Conservation (phyloP, 2,329 filamentous ascomycete genomes). For the Akanthomyces uredinophilus region DNA sequence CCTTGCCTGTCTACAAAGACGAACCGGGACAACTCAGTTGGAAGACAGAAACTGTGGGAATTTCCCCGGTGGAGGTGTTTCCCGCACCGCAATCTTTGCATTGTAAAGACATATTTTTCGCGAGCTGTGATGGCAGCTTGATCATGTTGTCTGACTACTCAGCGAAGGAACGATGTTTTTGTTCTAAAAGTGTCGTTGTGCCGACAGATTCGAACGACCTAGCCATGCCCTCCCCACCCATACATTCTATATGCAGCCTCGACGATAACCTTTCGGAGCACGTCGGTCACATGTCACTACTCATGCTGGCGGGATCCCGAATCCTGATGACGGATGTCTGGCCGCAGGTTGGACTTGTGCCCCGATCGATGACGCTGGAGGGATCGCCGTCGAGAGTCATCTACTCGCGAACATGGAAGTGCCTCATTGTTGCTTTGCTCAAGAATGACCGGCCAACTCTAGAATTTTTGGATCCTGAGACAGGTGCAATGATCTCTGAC, state of each 20-base stretch:
- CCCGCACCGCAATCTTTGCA: constrained; percentile 22
- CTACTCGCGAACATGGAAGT: constrained; percentile 49
- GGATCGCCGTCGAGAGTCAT: constrained; percentile 49
- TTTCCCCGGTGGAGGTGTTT: constrained; percentile 32
- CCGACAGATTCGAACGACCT: constrained; percentile 45
- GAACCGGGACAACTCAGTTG: constrained; percentile 23
- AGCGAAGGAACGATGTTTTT: constrained; percentile 26
- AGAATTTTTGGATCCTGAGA: constrained; percentile 52
- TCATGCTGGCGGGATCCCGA: constrained; percentile 45
- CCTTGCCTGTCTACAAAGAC: constrained; percentile 25
- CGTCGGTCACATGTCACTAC: constrained; percentile 36
- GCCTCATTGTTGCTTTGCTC: constrained; percentile 48
- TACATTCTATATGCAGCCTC: constrained; percentile 45
- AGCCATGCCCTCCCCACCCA: constrained; percentile 39
- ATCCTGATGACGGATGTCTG: constrained; percentile 52
- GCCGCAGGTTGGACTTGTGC: constrained; percentile 39
- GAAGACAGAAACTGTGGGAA: constrained; percentile 30
- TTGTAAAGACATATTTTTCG: constrained; percentile 31
- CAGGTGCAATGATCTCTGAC: constrained; percentile 46
- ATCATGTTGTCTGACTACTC: constrained; percentile 38
- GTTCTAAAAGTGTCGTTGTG: constrained; percentile 43
- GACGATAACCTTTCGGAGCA: constrained; percentile 33
- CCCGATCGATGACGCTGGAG: constrained; percentile 42
- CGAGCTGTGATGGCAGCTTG: constrained; percentile 45
- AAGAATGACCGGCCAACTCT: constrained; percentile 42